Percentiles rank a stretch among this genome's conserved stretches.
phyloP scores from a whole-genome alignment of 768 basidiomycete genomes.

The Pholiota microspora region DNA sequence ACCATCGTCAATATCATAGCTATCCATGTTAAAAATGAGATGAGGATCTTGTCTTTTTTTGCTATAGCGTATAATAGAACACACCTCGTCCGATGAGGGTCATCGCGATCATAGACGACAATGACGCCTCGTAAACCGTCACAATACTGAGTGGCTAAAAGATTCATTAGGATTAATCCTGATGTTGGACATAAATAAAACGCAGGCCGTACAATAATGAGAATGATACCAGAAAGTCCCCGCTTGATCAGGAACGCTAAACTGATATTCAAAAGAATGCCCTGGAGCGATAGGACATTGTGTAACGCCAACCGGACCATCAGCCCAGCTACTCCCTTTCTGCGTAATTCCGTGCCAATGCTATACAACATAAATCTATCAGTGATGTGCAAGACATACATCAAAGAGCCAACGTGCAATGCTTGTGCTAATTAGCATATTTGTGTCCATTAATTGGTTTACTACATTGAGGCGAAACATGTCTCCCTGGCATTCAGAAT shows the following conservation, averaged over 20 bases:
- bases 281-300: slow-evolving; percentile 39
- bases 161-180: not conserved
- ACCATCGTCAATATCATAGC: slow-evolving; percentile 41
- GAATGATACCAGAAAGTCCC: slow-evolving; percentile 41
- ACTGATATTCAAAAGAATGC: slow-evolving; percentile 34
- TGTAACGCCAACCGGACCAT: slow-evolving; percentile 34
- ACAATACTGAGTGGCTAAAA: slow-evolving; percentile 46
- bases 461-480: not conserved
- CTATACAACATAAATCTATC: slow-evolving; percentile 15
- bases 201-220: slow-evolving; percentile 22
- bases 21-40: too few species aligned
- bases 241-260: slow-evolving; percentile 29
- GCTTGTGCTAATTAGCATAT: not conserved
- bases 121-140: slow-evolving; percentile 50
- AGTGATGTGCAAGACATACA: not conserved
- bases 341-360: slow-evolving; percentile 41
- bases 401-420: not conserved
- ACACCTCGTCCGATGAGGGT: slow-evolving; percentile 48
- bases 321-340: slow-evolving; percentile 31
- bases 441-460: not conserved
- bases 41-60: too few species aligned
- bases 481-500: not conserved
- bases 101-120: slow-evolving; percentile 41
- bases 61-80: too few species aligned
- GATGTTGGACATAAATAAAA: not conserved